A percentile compares a stretch with the other conserved stretches of the same genome.
Evolutionary conservation across 345 rosid species (phyloP).

Genomic region (Xanthoceras sorbifolium): DNA sequence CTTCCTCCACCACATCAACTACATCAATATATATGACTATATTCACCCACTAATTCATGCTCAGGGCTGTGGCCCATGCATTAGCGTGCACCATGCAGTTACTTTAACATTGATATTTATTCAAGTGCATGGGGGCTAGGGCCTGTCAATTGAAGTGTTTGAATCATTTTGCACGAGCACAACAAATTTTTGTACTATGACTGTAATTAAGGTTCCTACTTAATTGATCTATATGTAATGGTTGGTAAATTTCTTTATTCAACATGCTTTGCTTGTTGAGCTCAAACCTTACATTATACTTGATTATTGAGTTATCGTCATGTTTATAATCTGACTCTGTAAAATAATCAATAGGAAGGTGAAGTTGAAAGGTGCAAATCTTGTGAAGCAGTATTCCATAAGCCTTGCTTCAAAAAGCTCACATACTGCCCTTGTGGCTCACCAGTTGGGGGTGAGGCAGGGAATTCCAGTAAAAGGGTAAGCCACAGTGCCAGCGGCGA

Average conservation of each 20-base stretch:
- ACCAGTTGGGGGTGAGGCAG: constrained; percentile 33
- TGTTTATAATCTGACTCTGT: constrained; percentile 20
- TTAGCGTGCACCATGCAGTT: background rate
- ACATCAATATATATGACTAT: background rate
- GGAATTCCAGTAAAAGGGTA: constrained; percentile 21
- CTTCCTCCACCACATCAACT: background rate
- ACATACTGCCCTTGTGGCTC: constrained; percentile 69
- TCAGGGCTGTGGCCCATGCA: background rate
- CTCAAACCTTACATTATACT: background rate
- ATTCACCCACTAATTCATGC: background rate
- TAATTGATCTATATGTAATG: background rate
- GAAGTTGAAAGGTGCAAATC: constrained; percentile 61
- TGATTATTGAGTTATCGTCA: background rate
- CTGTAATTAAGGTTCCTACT: background rate
- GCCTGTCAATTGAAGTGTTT: background rate
- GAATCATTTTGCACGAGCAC: background rate
- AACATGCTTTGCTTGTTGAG: background rate
- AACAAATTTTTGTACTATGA: background rate
- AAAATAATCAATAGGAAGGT: constrained; percentile 62
- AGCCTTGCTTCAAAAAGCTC: constrained; percentile 69
- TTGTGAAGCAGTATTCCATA: constrained; percentile 70
- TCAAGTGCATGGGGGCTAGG: background rate
- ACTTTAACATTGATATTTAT: background rate
- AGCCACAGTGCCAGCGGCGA: constrained; percentile 28
- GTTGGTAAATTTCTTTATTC: background rate